Conservation (phyloP, 352 stramenopile species). For the Globisporangium camurandrum region DNA sequence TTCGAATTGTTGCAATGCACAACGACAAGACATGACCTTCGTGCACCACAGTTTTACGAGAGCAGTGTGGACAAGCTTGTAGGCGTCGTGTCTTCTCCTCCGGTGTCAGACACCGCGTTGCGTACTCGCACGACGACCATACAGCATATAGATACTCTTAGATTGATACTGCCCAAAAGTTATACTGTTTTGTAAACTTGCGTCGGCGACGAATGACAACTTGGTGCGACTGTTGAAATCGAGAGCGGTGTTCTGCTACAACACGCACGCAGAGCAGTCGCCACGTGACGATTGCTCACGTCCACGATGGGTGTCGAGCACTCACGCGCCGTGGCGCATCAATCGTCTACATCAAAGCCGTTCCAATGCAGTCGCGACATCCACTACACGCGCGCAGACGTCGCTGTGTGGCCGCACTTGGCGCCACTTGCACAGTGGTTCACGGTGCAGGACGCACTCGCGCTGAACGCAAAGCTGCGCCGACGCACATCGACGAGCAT, state of each 20-base stretch:
- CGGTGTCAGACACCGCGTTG: too few relatives aligned
- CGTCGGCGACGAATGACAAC: too few relatives aligned
- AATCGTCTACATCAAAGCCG: slow-evolving; percentile 12
- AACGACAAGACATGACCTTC: too few relatives aligned
- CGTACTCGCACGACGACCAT: too few relatives aligned
- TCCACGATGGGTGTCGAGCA: slow-evolving; percentile 30
- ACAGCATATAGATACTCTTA: too few relatives aligned
- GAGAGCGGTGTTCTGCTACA: neutral
- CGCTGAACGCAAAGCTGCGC: slow-evolving; percentile 24
- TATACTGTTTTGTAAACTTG: too few relatives aligned
- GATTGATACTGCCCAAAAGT: too few relatives aligned
- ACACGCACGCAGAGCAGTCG: neutral
- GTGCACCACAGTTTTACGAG: too few relatives aligned
- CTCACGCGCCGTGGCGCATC: slow-evolving; percentile 13
- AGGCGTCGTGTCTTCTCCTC: too few relatives aligned
- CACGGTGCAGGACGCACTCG: slow-evolving; percentile 35
- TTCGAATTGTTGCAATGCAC: too few relatives aligned
- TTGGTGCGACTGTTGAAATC: too few relatives aligned
- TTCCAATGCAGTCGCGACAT: slow-evolving; percentile 40
- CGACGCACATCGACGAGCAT: slow-evolving; percentile 22
- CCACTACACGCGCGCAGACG: slow-evolving; percentile 42
- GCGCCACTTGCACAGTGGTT: slow-evolving; percentile 56
- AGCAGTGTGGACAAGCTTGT: too few relatives aligned
- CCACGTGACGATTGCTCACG: neutral
- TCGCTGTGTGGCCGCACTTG: slow-evolving; percentile 54